Evolutionary conservation across 768 basidiomycete genomes (phyloP).

Genomic region (Hericium erinaceus): DNA sequence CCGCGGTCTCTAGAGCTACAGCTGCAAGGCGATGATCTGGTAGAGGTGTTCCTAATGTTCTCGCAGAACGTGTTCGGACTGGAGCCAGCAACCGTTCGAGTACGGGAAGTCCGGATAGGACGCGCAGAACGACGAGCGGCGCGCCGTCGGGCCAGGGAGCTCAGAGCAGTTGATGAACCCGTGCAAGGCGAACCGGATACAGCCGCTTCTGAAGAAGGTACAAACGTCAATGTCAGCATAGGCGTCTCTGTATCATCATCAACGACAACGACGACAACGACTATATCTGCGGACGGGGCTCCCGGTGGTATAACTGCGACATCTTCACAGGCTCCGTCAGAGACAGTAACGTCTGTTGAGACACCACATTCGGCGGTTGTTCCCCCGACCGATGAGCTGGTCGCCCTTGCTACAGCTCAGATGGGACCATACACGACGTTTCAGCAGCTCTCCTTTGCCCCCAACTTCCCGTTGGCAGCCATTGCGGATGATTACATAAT

Average conservation of each 20-base stretch:
- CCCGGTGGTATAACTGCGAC: conserved; percentile 18
- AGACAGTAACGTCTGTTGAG: conserved; percentile 21
- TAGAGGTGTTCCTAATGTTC: conserved; percentile 87
- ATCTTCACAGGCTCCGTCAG: conserved; percentile 15
- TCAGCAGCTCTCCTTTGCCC: conserved; percentile 81
- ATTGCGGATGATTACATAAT: conserved; percentile 90
- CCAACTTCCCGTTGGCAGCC: conserved; percentile 78
- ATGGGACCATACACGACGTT: conserved; percentile 86
- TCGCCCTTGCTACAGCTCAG: conserved; percentile 57
- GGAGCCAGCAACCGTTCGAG: conserved; percentile 87
- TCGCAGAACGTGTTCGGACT: conserved; percentile 87
- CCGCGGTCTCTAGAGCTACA: conserved; percentile 81
- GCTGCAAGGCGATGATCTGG: conserved; percentile 86
- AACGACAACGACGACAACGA: conserved; percentile 24
- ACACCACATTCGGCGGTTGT: conserved; percentile 29
- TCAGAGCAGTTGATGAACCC: conserved; percentile 39
- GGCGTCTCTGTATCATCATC: conserved; percentile 53
- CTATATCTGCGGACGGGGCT: conserved; percentile 31
- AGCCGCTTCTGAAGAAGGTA: conserved; percentile 41
- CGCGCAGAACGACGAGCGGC: conserved; percentile 82
- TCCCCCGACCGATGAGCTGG: conserved; percentile 46
- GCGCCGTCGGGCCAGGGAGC: conserved; percentile 67
- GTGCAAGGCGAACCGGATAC: conserved; percentile 35
- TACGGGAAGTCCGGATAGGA: conserved; percentile 88
- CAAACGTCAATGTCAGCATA: conserved; percentile 26